Conservation (phyloP, 2,329 filamentous ascomycete species). For the Talaromyces sp. region DNA sequence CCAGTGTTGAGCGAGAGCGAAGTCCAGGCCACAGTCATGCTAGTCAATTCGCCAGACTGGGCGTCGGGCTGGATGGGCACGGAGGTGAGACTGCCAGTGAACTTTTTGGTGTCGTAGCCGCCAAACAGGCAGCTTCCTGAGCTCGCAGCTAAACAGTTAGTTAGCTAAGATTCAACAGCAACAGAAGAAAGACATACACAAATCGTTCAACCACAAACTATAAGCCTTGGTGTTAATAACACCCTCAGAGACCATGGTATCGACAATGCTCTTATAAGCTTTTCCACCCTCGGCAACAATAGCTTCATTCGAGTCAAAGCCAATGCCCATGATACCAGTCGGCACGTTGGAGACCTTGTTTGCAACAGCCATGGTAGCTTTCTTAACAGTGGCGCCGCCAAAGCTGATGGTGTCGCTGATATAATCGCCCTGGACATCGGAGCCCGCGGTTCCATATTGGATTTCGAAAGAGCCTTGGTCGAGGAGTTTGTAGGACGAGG, state of each 20-base stretch:
- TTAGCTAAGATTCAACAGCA: no score
- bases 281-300: conserved; percentile 14
- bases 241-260: conserved; percentile 57
- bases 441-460: conserved; percentile 31
- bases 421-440: conserved; percentile 32
- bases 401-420: conserved; percentile 31
- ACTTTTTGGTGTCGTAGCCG: conserved; percentile 74
- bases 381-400: conserved; percentile 26
- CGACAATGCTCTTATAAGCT: conserved; percentile 57
- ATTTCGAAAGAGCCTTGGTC: conserved; percentile 27
- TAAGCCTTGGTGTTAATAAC: conserved; percentile 44
- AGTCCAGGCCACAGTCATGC: conserved; percentile 43
- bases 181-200: conserved; percentile 13
- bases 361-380: conserved; percentile 34
- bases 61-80: conserved; percentile 52
- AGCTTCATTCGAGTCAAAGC: conserved; percentile 25
- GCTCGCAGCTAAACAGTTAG: background rate
- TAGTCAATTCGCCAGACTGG: conserved; percentile 50
- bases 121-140: conserved; percentile 69
- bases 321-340: conserved; percentile 36
- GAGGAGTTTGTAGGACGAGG: conserved; percentile 17
- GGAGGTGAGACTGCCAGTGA: conserved; percentile 56
- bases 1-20: conserved; percentile 29
- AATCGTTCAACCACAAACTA: conserved; percentile 38
- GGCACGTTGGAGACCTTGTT: conserved; percentile 18